Percentiles rank a stretch among this genome's conserved stretches.
These are phyloP conservation scores for Pseudotulostoma volvatum DNA, from an alignment of 495 filamentous ascomycete genomes.

Conservation along the genomic window DNA sequence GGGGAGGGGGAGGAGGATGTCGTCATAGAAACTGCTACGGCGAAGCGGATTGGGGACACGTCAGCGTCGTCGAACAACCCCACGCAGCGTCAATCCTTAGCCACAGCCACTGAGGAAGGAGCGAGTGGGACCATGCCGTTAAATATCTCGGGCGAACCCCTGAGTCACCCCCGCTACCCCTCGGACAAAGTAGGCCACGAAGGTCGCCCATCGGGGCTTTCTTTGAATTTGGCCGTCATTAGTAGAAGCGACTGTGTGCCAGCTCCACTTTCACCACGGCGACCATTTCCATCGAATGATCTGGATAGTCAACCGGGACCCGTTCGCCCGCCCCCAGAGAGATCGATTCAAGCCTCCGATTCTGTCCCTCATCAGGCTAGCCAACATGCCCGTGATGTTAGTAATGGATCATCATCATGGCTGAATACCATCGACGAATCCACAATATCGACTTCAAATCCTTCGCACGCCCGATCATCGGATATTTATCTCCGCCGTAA, in stretches of 20 bases:
- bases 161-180: too few species aligned
- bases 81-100: too few species aligned
- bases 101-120: too few species aligned
- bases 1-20: constrained; percentile 18
- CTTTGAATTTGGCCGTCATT: not conserved
- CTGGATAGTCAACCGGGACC: not conserved
- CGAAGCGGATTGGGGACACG: constrained; percentile 25
- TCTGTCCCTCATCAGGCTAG: too few species aligned
- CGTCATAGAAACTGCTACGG: constrained; percentile 30
- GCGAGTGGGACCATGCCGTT: too few species aligned
- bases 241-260: constrained; percentile 3
- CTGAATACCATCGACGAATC: constrained; percentile 95
- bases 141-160: too few species aligned
- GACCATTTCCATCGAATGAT: not conserved
- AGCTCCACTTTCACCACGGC: not conserved
- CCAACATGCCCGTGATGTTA: too few species aligned
- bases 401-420: constrained; percentile 78
- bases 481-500: constrained; percentile 50
- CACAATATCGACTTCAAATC: constrained; percentile 61
- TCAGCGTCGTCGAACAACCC: constrained; percentile 4
- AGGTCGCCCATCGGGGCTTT: too few species aligned
- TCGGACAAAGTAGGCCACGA: too few species aligned
- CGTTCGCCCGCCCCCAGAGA: too few species aligned
- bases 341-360: too few species aligned
- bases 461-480: constrained; percentile 65